Base-by-base conservation (phyloP, 176 grass and related monocot species). In the Bromus sterilis region DNA sequence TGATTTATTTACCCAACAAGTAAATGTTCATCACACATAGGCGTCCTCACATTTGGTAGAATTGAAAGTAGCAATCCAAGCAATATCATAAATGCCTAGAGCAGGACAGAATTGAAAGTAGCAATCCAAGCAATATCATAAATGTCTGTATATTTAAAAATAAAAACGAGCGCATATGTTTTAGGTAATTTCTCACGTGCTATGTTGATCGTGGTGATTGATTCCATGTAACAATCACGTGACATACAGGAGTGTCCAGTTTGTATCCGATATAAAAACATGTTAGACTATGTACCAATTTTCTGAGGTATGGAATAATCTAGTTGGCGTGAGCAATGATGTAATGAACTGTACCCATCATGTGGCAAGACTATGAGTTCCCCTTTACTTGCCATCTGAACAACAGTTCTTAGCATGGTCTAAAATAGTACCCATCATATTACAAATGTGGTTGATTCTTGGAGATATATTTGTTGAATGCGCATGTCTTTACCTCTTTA, bases 301-400 rank as follows among this genome's bases (percentile, higher is more conserved):
- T 30, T 34, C 61, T 21, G 13, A 16, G 56, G 70, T 48, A 64
- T 6, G 25, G 7, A 64, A n/a, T 48, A 62, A 83, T 39, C 57
- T 65, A 29, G 21, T 76, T 9, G 12, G 12, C 51, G 69, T n/a
- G 28, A 83, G 34, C 31, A 8, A 39, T 76, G 20, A 48, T 57
- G 37, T 1, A n/a, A 35, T 2, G 11, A 74, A 63, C 26, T 75
- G 7, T 64, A n/a, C n/a, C n/a, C n/a, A n/a, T 46, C 48, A 58
- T 43, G 11, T 62, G 23, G 40, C 23, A 72, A 29, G 28, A 31
- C 3, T 76, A 42, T 30, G 32, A 16, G 18, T 70, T 70, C 30
- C 63, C 64, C 71, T 58, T 58, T 78, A 46, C 63, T 46, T 60
- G 63, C 21, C 74, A 84, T 84, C 58, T 44, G 36, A 59, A 26